Base-by-base conservation (phyloP, 2,329 filamentous ascomycete species). In the Bertia moriformis region DNA sequence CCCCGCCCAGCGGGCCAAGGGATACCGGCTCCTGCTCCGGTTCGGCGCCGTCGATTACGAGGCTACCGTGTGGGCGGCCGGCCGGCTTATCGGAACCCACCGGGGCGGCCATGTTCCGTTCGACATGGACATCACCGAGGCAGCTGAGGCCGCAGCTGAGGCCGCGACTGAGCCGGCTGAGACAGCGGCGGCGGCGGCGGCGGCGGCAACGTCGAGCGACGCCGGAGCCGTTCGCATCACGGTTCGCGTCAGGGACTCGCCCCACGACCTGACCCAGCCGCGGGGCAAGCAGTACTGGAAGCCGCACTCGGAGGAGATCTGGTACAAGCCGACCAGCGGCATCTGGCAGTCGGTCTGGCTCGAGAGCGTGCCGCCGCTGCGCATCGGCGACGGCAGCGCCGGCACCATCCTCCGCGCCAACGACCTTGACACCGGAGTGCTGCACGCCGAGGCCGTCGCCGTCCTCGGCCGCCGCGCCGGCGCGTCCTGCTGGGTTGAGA, bases 201-300 rank as follows among this genome's bases (percentile, higher is more conserved):
- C 4, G n/a, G n/a, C n/a, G n/a, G n/a, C n/a, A n/a, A n/a, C n/a
- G n/a, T n/a, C n/a, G n/a, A 48, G 45, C 1, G 49, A 44, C 47
- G 49, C 53, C 14, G 45, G 51, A 0, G 49, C 7, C 17, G 12
- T 62, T 7, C 57, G 63, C 1, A 49, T 82, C 3, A 73, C 69
- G 0, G 40, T 81, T 3, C 63, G 77, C 3, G 70, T 79, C 0
- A 69, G 67, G 29, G 77, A 82, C 52, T 80, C 76, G 0, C 71
- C 76, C 0, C 70, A 68, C 42, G 77, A 82, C 43, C 56, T 80
- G 4, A 67, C 69, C 0, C 77, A 82, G 51, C 78, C 73, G 1
- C 63, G 78, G 20, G 78, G 78, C 0, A 83, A 83, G 52, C 78
- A 83, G 53, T 77, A 76, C 48, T 78, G 73, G 73, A 66, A 62